Percentiles rank a stretch among this genome's conserved stretches.
phyloP scores from a whole-genome alignment of 1,284 basidiomycete species.

The Bjerkandera adusta region DNA sequence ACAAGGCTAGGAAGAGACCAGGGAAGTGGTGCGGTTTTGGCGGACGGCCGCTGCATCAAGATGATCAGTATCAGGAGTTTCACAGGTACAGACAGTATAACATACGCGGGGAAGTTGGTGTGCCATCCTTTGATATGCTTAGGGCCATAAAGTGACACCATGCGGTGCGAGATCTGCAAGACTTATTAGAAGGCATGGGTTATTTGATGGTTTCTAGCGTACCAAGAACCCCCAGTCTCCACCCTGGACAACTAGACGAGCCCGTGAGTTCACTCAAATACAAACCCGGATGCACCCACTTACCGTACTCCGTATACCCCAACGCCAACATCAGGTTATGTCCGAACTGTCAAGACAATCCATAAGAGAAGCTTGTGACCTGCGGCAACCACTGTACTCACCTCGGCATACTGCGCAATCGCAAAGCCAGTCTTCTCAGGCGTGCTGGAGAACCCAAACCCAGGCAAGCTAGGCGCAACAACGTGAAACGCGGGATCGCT shows the following conservation, averaged over 20 bases:
- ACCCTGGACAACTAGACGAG: constrained; percentile 39
- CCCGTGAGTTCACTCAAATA: neutral
- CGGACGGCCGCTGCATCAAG: constrained; percentile 20
- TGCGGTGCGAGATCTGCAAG: constrained; percentile 30
- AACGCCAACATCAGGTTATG: constrained; percentile 46
- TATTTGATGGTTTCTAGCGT: constrained; percentile 7
- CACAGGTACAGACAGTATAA: neutral
- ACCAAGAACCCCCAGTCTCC: constrained; percentile 45
- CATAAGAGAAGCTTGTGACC: too few species aligned
- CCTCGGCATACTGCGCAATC: constrained; percentile 26
- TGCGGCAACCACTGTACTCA: too few species aligned
- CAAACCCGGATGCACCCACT: constrained; percentile 4
- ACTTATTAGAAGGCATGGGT: neutral
- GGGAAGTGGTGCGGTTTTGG: constrained; percentile 26
- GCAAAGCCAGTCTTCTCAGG: constrained; percentile 31
- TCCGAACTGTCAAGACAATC: constrained; percentile 27
- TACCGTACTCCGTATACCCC: constrained; percentile 48
- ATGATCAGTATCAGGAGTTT: too few species aligned
- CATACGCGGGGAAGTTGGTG: constrained; percentile 33
- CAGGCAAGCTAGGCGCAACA: constrained; percentile 37
- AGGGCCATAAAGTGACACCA: constrained; percentile 30
- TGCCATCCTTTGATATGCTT: constrained; percentile 36
- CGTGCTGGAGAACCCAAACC: constrained; percentile 30
- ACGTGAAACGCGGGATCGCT: constrained; percentile 33
- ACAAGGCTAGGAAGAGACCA: constrained; percentile 22